Conservation (phyloP, 805 yeast genomes). For the Barnettozyma sucrosica region DNA sequence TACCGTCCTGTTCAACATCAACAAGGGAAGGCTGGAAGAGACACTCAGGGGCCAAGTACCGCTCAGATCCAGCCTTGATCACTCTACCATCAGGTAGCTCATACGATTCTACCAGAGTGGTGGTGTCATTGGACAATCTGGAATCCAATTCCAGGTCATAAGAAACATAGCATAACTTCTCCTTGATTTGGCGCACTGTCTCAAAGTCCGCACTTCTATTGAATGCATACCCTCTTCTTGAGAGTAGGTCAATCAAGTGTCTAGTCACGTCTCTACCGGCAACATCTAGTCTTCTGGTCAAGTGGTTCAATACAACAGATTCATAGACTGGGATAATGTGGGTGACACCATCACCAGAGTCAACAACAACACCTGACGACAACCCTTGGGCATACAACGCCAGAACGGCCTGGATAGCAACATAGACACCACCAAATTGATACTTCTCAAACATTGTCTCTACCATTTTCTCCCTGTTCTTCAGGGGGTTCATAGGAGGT, state of each 20-base stretch:
- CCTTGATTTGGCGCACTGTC: constrained; percentile 96
- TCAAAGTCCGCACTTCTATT: constrained; percentile 98
- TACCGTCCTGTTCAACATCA: constrained; percentile 94
- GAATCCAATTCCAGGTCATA: constrained; percentile 90
- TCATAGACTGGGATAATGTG: constrained; percentile 98
- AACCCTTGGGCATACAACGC: constrained; percentile 96
- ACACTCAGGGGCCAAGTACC: constrained; percentile 96
- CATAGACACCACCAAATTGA: constrained; percentile 87
- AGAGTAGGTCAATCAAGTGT: constrained; percentile 80
- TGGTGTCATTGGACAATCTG: constrained; percentile 87
- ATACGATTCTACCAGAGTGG: constrained; percentile 83
- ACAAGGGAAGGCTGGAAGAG: constrained; percentile 93
- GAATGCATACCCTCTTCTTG: constrained; percentile 96
- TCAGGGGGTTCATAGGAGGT: constrained; percentile 95
- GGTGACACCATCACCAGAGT: constrained; percentile 90
- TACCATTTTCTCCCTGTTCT: constrained; percentile 87
- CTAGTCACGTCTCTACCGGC: constrained; percentile 99
- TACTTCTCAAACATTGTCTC: constrained; percentile 90
- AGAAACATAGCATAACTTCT: constrained; percentile 90
- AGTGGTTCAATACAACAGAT: constrained; percentile 90
- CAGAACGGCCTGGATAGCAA: constrained; percentile 95
- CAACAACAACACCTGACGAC: constrained; percentile 96
- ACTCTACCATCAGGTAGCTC: constrained; percentile 97
- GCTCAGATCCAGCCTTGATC: constrained; percentile 89
- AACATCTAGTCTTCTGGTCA: constrained; percentile 87